Evolutionary conservation across 1,284 basidiomycete genomes (phyloP).

Genomic region (Ustilago shanxiensis): DNA sequence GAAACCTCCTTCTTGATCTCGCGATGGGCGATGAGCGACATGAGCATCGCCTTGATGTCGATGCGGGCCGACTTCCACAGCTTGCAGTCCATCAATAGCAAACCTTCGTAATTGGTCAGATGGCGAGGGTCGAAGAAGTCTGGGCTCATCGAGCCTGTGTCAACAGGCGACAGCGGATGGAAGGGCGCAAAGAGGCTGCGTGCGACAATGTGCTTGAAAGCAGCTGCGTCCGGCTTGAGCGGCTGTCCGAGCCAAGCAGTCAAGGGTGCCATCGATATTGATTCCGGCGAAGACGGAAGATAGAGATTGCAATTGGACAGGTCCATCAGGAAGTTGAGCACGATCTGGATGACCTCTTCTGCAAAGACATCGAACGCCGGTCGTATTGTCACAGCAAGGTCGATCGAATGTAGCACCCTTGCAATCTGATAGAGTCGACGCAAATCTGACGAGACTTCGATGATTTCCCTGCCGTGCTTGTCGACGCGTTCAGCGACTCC

Average conservation of each 20-base stretch:
- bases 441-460: constrained; percentile 82
- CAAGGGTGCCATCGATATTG: constrained; percentile 6
- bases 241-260: constrained; percentile 27
- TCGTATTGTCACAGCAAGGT: constrained; percentile 90
- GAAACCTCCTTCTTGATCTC: constrained; percentile 83
- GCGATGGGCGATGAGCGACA: constrained; percentile 78
- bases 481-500: constrained; percentile 81
- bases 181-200: constrained; percentile 56
- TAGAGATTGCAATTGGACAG: constrained; percentile 63
- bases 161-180: constrained; percentile 40
- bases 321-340: constrained; percentile 63
- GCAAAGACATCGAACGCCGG: constrained; percentile 88
- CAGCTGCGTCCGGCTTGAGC: constrained; percentile 53
- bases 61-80: constrained; percentile 73
- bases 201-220: constrained; percentile 57
- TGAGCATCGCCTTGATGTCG: constrained; percentile 84
- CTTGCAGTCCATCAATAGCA: constrained; percentile 65
- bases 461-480: constrained; percentile 83
- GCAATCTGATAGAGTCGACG: constrained; percentile 82
- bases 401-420: constrained; percentile 84
- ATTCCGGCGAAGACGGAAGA: constrained; percentile 22
- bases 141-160: constrained; percentile 52
- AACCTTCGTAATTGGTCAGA: constrained; percentile 61
- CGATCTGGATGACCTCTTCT: constrained; percentile 81
- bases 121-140: constrained; percentile 61